Conservation (phyloP, 1,284 basidiomycete genomes). For the Abortiporus biennis region DNA sequence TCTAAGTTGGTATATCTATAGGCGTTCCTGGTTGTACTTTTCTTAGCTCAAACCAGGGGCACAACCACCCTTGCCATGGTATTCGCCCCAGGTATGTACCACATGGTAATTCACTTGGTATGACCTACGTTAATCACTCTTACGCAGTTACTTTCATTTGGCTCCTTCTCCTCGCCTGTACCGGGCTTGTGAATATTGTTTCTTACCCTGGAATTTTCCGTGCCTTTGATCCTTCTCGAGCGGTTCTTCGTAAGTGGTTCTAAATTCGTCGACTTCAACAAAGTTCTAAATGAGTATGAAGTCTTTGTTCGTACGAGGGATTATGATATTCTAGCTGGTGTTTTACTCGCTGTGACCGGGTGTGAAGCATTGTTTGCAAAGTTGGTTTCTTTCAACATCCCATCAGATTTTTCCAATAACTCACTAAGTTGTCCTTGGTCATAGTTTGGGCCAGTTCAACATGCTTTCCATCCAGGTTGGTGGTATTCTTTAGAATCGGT, state of each 20-base stretch:
- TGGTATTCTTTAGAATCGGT: slow-evolving; percentile 1
- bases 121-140: background rate
- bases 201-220: slow-evolving; percentile 54
- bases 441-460: slow-evolving; percentile 68
- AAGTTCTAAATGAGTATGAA: slow-evolving; percentile 16
- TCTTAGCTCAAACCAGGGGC: slow-evolving; percentile 54
- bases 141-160: slow-evolving; percentile 48
- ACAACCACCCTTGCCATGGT: slow-evolving; percentile 42
- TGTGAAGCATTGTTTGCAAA: slow-evolving; percentile 68
- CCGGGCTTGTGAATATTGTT: slow-evolving; percentile 55
- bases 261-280: background rate
- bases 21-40: slow-evolving; percentile 54
- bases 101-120: slow-evolving; percentile 4
- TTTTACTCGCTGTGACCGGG: slow-evolving; percentile 60
- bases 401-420: background rate
- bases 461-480: slow-evolving; percentile 43
- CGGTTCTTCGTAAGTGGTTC: slow-evolving; percentile 44
- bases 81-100: slow-evolving; percentile 46
- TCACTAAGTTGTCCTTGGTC: background rate
- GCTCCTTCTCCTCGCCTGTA: slow-evolving; percentile 44
- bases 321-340: slow-evolving; percentile 57
- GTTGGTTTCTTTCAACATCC: slow-evolving; percentile 25
- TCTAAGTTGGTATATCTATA: slow-evolving; percentile 13
- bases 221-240: slow-evolving; percentile 62
- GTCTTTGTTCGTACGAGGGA: slow-evolving; percentile 60